phyloP scores from a whole-genome alignment of 83 land plant species.

The Isoetes engelmannii region DNA sequence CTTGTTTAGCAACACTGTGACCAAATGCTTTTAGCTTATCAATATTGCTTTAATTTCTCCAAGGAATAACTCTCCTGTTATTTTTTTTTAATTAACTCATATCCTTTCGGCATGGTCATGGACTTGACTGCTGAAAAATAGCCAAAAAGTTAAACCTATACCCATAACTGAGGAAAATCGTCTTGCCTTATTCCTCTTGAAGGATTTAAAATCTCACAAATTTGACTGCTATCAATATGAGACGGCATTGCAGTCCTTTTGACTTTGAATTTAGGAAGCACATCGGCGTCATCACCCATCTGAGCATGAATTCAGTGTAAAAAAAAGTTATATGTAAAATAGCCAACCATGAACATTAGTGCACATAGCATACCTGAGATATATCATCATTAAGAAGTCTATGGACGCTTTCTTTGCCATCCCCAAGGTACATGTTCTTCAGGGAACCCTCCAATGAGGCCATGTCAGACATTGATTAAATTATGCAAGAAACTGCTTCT shows the following conservation, averaged over 20 bases:
- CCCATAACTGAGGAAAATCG: neutral
- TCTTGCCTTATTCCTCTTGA: conserved; percentile 31
- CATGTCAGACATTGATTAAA: too few relatives aligned
- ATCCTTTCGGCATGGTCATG: neutral
- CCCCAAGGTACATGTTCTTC: too few relatives aligned
- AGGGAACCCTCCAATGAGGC: too few relatives aligned
- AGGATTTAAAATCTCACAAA: conserved; percentile 25
- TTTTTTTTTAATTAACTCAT: neutral
- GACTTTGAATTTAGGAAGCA: conserved; percentile 21
- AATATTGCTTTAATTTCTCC: neutral
- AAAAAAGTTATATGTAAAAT: too few relatives aligned
- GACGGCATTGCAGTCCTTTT: conserved; percentile 29
- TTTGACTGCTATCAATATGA: conserved; percentile 34
- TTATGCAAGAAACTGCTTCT: too few relatives aligned
- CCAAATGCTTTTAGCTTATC: neutral
- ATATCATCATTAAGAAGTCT: too few relatives aligned
- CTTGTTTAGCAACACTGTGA: too few relatives aligned
- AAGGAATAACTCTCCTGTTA: neutral
- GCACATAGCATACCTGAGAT: too few relatives aligned
- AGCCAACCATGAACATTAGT: too few relatives aligned
- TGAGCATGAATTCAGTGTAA: neutral
- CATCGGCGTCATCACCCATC: neutral
- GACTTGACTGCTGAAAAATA: neutral
- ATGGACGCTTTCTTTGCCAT: too few relatives aligned
- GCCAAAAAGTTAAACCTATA: too few relatives aligned